Base-by-base conservation (phyloP, 805 yeast genomes). In the Ogataea ramenticola region DNA sequence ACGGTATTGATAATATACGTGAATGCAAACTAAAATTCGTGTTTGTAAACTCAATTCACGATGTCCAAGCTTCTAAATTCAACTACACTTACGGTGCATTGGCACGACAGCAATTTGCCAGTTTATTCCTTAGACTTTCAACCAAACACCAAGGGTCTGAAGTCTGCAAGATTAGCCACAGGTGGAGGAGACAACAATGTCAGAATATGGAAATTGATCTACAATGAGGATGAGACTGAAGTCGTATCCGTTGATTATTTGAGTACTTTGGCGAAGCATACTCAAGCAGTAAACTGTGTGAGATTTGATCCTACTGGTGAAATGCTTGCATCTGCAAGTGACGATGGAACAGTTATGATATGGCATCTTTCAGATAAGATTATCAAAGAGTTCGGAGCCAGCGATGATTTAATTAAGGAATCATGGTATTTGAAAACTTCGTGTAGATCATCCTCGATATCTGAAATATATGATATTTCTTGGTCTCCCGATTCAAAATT, bases 151-250 rank as follows among this genome's bases (percentile, higher is more conserved):
- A 33, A 47, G 11, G 52, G 56, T 21, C 38, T 43, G 11, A 27
- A 51, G 20, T 57, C 73, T 0, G 53, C 57, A 20, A 72, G 95
- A 41, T 65, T 91, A 31, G 91, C 82, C 3, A 91, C 98, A 0
- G 96, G 88, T 0, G 98, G 98, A 21, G 97, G 97, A 36, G 99
- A 93, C 62, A 86, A 84, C 58, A 86, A 86, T 53, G 83, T 88
- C n/a, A 71, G 97, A 41, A 52, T 66, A 22, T 66, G 70, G 70
- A 51, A 53, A 37, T 45, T 60, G 27, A 39, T 43, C 2, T 61
- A 54, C 40, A 44, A 51, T 26, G 55, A 50, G 5, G 53, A 50
- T 12, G 54, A 43, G 4, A 46, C 49, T 4, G 53, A 52, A n/a
- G 54, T 61, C 11, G 50, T 42, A 8, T 58, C 75, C 0, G 84